Conservation (phyloP, 495 filamentous ascomycete genomes). For the Penicillium riverlandense region DNA sequence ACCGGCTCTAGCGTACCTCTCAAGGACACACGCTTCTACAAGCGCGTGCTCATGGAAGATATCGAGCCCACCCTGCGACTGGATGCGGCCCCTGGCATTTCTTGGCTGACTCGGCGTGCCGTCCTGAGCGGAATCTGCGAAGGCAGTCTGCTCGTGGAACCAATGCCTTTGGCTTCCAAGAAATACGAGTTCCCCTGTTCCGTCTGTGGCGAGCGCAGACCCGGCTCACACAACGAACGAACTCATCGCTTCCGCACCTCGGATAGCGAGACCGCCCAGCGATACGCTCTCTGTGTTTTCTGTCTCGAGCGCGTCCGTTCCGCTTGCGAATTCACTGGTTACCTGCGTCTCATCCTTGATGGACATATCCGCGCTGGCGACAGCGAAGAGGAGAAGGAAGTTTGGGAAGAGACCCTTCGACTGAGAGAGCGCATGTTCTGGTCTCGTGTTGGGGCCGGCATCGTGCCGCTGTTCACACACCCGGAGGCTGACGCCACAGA, state of each 20-base stretch:
- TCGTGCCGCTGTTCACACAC: constrained; percentile 55
- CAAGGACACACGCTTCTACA: constrained; percentile 92
- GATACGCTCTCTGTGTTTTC: constrained; percentile 83
- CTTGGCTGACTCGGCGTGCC: constrained; percentile 81
- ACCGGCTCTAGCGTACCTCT: constrained; percentile 44
- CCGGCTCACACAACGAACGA: constrained; percentile 59
- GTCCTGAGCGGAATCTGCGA: constrained; percentile 77
- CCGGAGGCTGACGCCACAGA: not conserved
- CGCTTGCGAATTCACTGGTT: constrained; percentile 86
- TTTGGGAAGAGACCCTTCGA: constrained; percentile 89
- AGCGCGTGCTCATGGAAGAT: constrained; percentile 78
- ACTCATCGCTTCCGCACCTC: constrained; percentile 85
- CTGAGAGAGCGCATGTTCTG: constrained; percentile 94
- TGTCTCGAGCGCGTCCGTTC: constrained; percentile 79
- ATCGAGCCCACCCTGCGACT: constrained; percentile 89
- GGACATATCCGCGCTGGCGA: constrained; percentile 76
- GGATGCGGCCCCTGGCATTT: constrained; percentile 82
- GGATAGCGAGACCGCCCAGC: constrained; percentile 75
- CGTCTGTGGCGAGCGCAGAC: constrained; percentile 78
- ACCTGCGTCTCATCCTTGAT: constrained; percentile 81
- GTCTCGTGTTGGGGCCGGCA: constrained; percentile 82
- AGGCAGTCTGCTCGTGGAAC: constrained; percentile 85
- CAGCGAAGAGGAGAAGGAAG: constrained; percentile 67
- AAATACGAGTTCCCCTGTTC: constrained; percentile 69
- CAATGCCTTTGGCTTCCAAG: constrained; percentile 54